These are phyloP conservation scores for Penicillium sp. DNA, from an alignment of 2,329 filamentous ascomycete genomes.

Conservation along the genomic window DNA sequence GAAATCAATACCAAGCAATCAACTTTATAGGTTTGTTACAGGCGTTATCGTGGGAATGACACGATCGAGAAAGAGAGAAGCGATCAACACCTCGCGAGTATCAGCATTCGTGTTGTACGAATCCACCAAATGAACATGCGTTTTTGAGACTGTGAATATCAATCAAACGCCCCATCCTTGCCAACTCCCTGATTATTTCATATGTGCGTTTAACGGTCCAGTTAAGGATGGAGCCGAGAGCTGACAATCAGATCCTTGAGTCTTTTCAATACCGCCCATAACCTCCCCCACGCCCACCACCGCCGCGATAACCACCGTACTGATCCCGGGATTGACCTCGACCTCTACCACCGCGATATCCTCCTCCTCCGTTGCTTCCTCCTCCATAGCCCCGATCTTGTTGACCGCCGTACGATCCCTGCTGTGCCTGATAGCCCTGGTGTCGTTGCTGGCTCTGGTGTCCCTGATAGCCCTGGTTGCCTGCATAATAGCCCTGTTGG, in stretches of 20 bases:
- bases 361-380: conserved; percentile 12
- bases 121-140: too few relatives aligned
- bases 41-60: too few relatives aligned
- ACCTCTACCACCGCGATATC: conserved; percentile 14
- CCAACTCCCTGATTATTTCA: too few relatives aligned
- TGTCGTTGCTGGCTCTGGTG: background rate
- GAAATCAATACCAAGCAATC: too few relatives aligned
- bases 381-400: conserved; percentile 22
- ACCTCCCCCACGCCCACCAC: conserved; percentile 30
- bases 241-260: background rate
- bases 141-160: too few relatives aligned
- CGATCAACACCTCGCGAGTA: too few relatives aligned
- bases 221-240: background rate
- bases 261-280: conserved; percentile 34
- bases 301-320: conserved; percentile 26
- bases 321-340: conserved; percentile 27
- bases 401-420: conserved; percentile 18
- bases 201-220: too few relatives aligned
- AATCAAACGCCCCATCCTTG: too few relatives aligned
- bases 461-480: conserved; percentile 10
- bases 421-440: conserved; percentile 6
- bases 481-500: conserved; percentile 19
- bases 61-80: too few relatives aligned
- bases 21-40: too few relatives aligned
- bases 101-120: too few relatives aligned